These are phyloP conservation scores for Penicillium atrosanguineum DNA, from an alignment of 495 filamentous ascomycete species.

Conservation along the genomic window DNA sequence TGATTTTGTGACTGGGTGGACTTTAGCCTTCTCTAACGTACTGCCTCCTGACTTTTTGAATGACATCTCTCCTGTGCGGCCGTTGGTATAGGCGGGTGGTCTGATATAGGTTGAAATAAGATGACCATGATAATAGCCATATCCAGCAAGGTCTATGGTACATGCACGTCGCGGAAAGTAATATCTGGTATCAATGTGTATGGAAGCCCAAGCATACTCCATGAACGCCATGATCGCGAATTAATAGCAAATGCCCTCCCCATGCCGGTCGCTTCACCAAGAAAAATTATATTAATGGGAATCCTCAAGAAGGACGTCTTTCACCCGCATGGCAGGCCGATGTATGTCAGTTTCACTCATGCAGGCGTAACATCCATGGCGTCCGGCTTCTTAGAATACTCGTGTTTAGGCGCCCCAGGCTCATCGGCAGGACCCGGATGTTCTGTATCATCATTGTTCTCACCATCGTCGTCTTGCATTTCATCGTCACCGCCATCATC, in stretches of 20 bases:
- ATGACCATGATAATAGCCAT: not conserved
- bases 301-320: not conserved
- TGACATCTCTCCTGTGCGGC: too few species aligned
- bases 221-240: not conserved
- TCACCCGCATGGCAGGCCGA: not conserved
- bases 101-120: too few species aligned
- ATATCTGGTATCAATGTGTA: conserved; percentile 3
- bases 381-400: conserved; percentile 13
- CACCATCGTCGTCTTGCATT: conserved; percentile 20
- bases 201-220: not conserved
- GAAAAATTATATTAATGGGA: not conserved
- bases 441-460: conserved; percentile 12
- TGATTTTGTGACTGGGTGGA: too few species aligned
- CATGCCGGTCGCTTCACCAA: not conserved
- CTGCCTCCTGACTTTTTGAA: too few species aligned
- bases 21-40: too few species aligned
- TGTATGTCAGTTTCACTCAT: not conserved
- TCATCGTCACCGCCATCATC: conserved; percentile 23
- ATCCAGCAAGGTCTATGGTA: not conserved
- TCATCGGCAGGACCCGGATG: conserved; percentile 12
- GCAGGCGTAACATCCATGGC: conserved; percentile 18
- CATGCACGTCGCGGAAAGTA: not conserved
- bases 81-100: too few species aligned
- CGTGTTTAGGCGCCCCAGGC: conserved; percentile 4
- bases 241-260: not conserved